Conservation (phyloP, 2,329 filamentous ascomycete species). For the Beauveria asiatica region DNA sequence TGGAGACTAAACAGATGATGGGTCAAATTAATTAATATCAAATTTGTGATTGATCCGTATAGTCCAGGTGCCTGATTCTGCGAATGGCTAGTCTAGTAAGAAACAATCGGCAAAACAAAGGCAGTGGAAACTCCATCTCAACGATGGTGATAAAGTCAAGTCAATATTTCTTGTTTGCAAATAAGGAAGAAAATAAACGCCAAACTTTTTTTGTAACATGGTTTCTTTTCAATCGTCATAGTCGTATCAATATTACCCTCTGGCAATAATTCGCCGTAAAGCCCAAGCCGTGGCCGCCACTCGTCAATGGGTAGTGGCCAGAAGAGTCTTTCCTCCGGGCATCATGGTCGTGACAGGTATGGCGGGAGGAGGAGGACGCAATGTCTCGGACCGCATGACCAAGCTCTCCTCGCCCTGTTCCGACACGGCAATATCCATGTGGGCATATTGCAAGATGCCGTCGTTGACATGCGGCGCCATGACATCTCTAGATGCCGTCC, state of each 20-base stretch:
- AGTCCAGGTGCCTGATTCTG: neutral
- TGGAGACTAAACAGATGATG: no score
- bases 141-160: neutral
- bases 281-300: neutral
- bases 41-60: no score
- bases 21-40: neutral
- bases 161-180: neutral
- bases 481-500: slow-evolving; percentile 31
- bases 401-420: slow-evolving; percentile 28
- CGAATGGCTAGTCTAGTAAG: neutral
- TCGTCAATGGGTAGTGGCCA: neutral
- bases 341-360: slow-evolving; percentile 22
- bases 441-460: slow-evolving; percentile 37
- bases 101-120: neutral
- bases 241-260: neutral
- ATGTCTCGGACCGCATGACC: slow-evolving; percentile 27
- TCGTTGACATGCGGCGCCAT: slow-evolving; percentile 37
- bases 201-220: neutral
- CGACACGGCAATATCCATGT: slow-evolving; percentile 37
- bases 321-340: slow-evolving; percentile 18
- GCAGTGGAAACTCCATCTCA: neutral
- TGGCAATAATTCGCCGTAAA: neutral
- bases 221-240: neutral
- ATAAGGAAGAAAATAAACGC: neutral
- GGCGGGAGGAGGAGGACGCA: slow-evolving; percentile 19